Conservation (phyloP, 2,329 filamentous ascomycete genomes). For the Magnaporthales sp. region DNA sequence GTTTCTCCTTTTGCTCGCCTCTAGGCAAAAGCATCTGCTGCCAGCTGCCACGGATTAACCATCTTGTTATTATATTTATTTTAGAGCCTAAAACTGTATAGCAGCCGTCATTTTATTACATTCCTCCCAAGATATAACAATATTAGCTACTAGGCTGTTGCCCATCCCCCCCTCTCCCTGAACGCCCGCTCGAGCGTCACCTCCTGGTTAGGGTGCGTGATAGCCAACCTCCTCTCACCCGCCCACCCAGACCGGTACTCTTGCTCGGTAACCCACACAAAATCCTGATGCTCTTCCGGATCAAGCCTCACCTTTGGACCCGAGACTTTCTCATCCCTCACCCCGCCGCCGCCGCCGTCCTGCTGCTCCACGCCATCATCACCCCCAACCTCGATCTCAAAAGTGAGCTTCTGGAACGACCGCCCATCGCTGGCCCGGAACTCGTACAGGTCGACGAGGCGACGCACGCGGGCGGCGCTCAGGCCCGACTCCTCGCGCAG, state of each 20-base stretch:
- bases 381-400: conserved; percentile 24
- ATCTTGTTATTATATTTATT: too few relatives aligned
- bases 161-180: neutral
- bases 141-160: neutral
- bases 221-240: conserved; percentile 13
- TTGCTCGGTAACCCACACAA: conserved; percentile 28
- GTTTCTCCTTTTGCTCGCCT: too few relatives aligned
- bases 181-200: conserved; percentile 28
- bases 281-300: conserved; percentile 31
- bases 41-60: too few relatives aligned
- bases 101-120: too few relatives aligned
- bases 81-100: too few relatives aligned
- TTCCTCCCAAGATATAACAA: neutral
- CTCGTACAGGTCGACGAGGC: conserved; percentile 19
- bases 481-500: conserved; percentile 39
- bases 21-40: neutral
- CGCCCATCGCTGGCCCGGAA: neutral
- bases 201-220: conserved; percentile 3
- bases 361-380: neutral
- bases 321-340: neutral
- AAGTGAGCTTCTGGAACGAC: conserved; percentile 17
- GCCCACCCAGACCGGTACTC: conserved; percentile 21
- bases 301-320: conserved; percentile 22
- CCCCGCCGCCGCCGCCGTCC: neutral
- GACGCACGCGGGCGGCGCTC: conserved; percentile 17